Evolutionary conservation across 2,329 filamentous ascomycete species (phyloP).

Genomic region (Rhynchosporium agropyri): DNA sequence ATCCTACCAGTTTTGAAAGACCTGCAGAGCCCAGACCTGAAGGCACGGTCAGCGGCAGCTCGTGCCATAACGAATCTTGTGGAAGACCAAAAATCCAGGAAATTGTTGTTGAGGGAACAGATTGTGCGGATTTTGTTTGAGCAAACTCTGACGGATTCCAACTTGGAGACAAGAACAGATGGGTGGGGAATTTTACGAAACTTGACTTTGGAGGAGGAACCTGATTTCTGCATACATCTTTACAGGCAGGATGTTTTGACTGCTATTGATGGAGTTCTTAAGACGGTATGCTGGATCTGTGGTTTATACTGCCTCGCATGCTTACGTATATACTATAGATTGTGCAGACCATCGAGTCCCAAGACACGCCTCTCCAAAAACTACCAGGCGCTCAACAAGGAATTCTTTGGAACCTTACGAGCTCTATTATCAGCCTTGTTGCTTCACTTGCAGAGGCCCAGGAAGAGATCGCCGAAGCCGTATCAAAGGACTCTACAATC

Average conservation of each 20-base stretch:
- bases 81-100: constrained; percentile 62
- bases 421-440: constrained; percentile 56
- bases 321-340: constrained; percentile 34
- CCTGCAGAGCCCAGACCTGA: constrained; percentile 60
- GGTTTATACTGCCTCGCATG: constrained; percentile 1
- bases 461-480: constrained; percentile 60
- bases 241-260: constrained; percentile 64
- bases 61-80: constrained; percentile 63
- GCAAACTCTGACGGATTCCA: constrained; percentile 65
- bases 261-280: constrained; percentile 59
- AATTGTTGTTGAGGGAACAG: constrained; percentile 67
- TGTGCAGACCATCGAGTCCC: constrained; percentile 38
- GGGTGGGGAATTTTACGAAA: constrained; percentile 69
- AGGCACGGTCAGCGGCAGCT: constrained; percentile 61
- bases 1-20: constrained; percentile 65
- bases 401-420: constrained; percentile 56
- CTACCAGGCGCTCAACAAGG: constrained; percentile 56
- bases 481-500: constrained; percentile 53
- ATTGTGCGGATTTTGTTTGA: constrained; percentile 64
- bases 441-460: constrained; percentile 59
- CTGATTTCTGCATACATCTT: constrained; percentile 67
- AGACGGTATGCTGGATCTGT: constrained; percentile 49
- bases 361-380: constrained; percentile 50
- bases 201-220: constrained; percentile 64
- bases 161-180: constrained; percentile 63